Conservation (phyloP, 2,329 filamentous ascomycete species). For the Fusarium newnesense region DNA sequence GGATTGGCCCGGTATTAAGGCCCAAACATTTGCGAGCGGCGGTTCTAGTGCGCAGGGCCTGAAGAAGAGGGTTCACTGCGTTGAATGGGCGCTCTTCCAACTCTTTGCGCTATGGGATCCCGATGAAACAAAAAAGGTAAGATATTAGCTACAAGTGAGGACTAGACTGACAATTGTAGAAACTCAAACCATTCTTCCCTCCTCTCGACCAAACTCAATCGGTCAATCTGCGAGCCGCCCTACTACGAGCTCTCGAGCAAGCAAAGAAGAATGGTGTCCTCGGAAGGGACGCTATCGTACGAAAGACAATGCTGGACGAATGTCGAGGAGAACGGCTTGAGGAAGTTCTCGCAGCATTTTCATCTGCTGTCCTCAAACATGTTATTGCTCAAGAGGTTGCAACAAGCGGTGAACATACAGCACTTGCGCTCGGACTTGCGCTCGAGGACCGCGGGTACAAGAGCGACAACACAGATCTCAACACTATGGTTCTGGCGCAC, state of each 20-base stretch:
- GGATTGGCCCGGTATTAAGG: constrained; percentile 83
- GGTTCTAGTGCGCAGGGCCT: constrained; percentile 76
- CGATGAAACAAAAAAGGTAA: constrained; percentile 77
- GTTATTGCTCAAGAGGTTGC: constrained; percentile 59
- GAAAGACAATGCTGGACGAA: constrained; percentile 97
- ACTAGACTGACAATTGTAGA: constrained; percentile 61
- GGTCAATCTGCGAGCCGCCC: constrained; percentile 84
- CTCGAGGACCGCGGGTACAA: constrained; percentile 68
- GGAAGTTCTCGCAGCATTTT: constrained; percentile 86
- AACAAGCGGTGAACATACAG: constrained; percentile 53
- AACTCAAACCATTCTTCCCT: constrained; percentile 90
- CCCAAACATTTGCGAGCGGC: constrained; percentile 72
- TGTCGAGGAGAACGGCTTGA: constrained; percentile 92
- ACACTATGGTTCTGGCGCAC: constrained; percentile 78
- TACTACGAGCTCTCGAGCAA: constrained; percentile 83
- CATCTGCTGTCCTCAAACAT: constrained; percentile 82
- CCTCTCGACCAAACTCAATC: constrained; percentile 91
- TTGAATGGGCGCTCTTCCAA: constrained; percentile 92
- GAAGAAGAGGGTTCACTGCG: constrained; percentile 81
- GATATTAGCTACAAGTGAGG: constrained; percentile 13
- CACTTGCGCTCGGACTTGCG: constrained; percentile 65
- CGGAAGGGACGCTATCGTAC: constrained; percentile 80
- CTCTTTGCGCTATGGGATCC: constrained; percentile 87
- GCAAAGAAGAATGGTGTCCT: constrained; percentile 88
- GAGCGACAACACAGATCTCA: constrained; percentile 64